phyloP scores from a whole-genome alignment of 1,284 basidiomycete genomes.

The Fomitopsis betulina region DNA sequence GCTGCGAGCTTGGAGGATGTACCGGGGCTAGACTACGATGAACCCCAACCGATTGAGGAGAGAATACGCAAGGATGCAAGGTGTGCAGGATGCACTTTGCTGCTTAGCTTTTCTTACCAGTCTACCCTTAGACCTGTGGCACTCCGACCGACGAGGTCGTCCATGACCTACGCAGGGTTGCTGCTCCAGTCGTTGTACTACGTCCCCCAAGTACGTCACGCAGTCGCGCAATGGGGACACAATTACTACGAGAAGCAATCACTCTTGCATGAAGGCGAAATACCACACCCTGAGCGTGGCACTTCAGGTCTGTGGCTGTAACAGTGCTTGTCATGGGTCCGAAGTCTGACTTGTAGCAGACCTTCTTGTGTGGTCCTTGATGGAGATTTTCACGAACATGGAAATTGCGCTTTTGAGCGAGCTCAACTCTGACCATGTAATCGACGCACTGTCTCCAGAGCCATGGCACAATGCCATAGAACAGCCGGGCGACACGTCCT shows the following conservation, averaged over 20 bases:
- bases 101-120: neutral
- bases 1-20: conserved; percentile 52
- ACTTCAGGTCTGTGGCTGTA: neutral
- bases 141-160: conserved; percentile 49
- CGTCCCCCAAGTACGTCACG: conserved; percentile 60
- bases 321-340: too few relatives aligned
- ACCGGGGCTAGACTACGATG: conserved; percentile 25
- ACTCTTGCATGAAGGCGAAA: neutral
- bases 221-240: conserved; percentile 44
- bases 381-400: conserved; percentile 62
- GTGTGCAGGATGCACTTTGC: conserved; percentile 32
- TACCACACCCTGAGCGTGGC: conserved; percentile 8
- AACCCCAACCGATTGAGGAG: conserved; percentile 44
- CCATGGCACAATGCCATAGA: conserved; percentile 31
- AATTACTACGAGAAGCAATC: conserved; percentile 9
- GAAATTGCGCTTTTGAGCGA: conserved; percentile 43
- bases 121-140: conserved; percentile 50
- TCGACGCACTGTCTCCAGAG: conserved; percentile 31
- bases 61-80: conserved; percentile 52
- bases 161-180: conserved; percentile 52
- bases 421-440: conserved; percentile 34
- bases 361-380: conserved; percentile 44
- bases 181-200: conserved; percentile 61
- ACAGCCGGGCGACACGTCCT: conserved; percentile 35
- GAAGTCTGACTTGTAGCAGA: conserved; percentile 14